Percentiles rank a stretch among this genome's conserved stretches.
These are phyloP conservation scores for Geosmithia flava DNA, from an alignment of 2,329 filamentous ascomycete genomes.

Conservation along the genomic window DNA sequence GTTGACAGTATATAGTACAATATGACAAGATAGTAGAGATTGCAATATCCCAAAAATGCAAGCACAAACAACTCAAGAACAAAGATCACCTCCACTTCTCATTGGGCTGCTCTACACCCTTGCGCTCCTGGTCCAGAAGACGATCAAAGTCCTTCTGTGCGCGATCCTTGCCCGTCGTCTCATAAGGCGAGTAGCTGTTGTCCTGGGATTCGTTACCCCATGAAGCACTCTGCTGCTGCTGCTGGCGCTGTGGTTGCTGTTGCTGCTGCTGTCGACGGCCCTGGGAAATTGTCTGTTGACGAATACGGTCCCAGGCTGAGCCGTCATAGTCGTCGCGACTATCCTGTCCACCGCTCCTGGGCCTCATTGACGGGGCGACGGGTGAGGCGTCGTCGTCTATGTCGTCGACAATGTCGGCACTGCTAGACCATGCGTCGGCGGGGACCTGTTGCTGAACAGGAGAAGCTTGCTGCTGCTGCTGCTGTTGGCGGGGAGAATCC, in stretches of 20 bases:
- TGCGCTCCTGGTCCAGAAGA: conserved; percentile 31
- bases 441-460: not conserved
- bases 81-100: conserved; percentile 5
- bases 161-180: conserved; percentile 25
- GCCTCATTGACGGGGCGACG: conserved; percentile 17
- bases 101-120: conserved; percentile 15
- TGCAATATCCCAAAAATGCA: not conserved
- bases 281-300: conserved; percentile 18
- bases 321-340: conserved; percentile 6
- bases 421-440: not conserved
- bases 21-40: not conserved
- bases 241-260: not conserved
- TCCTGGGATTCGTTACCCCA: conserved; percentile 4
- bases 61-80: not conserved
- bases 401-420: conserved; percentile 21
- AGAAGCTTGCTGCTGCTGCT: not conserved
- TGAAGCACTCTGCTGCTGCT: not conserved
- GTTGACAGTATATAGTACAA: not conserved
- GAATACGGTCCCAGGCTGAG: conserved; percentile 32
- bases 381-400: conserved; percentile 31
- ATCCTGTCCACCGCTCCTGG: conserved; percentile 4
- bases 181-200: conserved; percentile 17
- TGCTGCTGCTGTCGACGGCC: not conserved
- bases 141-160: conserved; percentile 39
- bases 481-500: not conserved